A percentile compares a stretch with the other conserved stretches of the same genome.
Conservation (phyloP, 805 yeast species). For the Kazachstania viticola region DNA sequence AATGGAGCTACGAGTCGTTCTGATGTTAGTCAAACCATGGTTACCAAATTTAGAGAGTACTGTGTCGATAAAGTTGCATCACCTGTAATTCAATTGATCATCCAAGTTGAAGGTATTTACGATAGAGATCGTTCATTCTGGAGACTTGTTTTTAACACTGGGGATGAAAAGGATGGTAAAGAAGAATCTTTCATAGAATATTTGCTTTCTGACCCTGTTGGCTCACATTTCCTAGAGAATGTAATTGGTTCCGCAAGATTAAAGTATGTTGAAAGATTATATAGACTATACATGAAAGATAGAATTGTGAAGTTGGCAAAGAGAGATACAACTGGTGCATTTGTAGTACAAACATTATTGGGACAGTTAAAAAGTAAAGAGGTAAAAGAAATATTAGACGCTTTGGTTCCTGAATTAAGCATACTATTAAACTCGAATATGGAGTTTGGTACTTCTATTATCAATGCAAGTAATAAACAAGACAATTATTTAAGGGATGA, state of each 20-base stretch:
- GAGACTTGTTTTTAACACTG: constrained; percentile 48
- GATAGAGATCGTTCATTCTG: constrained; percentile 64
- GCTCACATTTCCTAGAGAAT: constrained; percentile 81
- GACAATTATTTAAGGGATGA: constrained; percentile 49
- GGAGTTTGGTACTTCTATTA: constrained; percentile 54
- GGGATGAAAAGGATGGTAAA: constrained; percentile 39
- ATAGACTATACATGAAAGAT: constrained; percentile 58
- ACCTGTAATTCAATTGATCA: constrained; percentile 70
- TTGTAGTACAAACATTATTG: constrained; percentile 61
- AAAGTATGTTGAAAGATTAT: constrained; percentile 61
- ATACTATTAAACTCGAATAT: constrained; percentile 53
- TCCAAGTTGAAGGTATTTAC: constrained; percentile 72
- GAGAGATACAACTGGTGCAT: constrained; percentile 78
- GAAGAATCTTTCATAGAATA: constrained; percentile 80
- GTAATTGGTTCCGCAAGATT: constrained; percentile 53
- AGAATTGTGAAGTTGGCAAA: constrained; percentile 63
- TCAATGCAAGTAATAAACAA: constrained; percentile 52
- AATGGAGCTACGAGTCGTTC: constrained; percentile 20
- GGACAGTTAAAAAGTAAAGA: constrained; percentile 52
- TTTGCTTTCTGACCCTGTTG: constrained; percentile 77
- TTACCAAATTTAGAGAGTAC: constrained; percentile 51
- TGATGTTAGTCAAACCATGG: constrained; percentile 23
- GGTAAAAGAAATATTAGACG: constrained; percentile 50
- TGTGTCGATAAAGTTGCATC: constrained; percentile 76
- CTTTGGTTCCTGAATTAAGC: constrained; percentile 54